These are phyloP conservation scores for Dictyophora rubrovolvata DNA, from an alignment of 768 basidiomycete genomes.

Conservation along the genomic window DNA sequence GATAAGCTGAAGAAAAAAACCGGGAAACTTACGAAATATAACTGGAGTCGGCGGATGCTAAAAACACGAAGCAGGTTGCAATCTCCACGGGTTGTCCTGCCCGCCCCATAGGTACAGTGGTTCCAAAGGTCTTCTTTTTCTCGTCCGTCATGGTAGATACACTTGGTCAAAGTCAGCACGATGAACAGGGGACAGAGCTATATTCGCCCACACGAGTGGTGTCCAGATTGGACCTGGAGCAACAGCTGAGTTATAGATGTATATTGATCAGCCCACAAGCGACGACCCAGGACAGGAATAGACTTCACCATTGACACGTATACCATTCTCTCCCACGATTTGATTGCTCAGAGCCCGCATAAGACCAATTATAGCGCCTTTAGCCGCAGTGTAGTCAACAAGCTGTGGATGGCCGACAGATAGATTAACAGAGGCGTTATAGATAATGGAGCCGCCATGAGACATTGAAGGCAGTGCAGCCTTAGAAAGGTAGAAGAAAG, in stretches of 20 bases:
- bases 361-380: conserved; percentile 42
- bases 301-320: conserved; percentile 33
- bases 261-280: background rate
- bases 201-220: conserved; percentile 26
- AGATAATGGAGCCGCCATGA: conserved; percentile 33
- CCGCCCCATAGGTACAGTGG: conserved; percentile 31
- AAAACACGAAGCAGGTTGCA: conserved; percentile 38
- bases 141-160: conserved; percentile 28
- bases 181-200: background rate
- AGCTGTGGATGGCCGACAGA: conserved; percentile 36
- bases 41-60: conserved; percentile 35
- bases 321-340: conserved; percentile 37
- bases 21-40: conserved; percentile 24
- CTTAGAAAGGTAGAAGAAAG: conserved; percentile 39
- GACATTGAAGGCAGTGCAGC: conserved; percentile 35
- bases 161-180: background rate
- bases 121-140: conserved; percentile 23
- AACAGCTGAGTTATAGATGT: conserved; percentile 18
- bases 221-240: conserved; percentile 40
- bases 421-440: conserved; percentile 35
- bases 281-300: background rate
- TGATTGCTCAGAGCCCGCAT: conserved; percentile 40
- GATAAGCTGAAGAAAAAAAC: background rate
- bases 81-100: conserved; percentile 43
- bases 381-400: conserved; percentile 45